These are phyloP conservation scores for Diplodia sapinea DNA, from an alignment of 2,329 filamentous ascomycete genomes.

Conservation along the genomic window DNA sequence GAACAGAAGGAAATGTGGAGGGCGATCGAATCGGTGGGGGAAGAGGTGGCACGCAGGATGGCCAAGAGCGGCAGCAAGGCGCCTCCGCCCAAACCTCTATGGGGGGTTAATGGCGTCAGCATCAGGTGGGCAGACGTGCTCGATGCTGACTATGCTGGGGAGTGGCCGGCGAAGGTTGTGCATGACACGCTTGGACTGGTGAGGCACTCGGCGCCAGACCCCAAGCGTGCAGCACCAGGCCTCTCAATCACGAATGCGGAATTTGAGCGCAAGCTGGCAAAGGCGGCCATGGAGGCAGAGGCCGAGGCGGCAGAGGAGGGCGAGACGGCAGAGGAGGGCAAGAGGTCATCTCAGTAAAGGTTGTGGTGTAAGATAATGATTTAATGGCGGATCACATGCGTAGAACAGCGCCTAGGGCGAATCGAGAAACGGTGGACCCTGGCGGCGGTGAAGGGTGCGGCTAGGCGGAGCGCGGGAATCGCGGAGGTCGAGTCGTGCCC, in stretches of 20 bases:
- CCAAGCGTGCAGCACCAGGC: no score
- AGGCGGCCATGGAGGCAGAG: no score
- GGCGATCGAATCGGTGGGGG: no score
- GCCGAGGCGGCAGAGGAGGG: no score
- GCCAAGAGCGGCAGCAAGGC: no score
- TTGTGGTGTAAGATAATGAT: constrained; percentile 13
- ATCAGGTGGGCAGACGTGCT: constrained; percentile 45
- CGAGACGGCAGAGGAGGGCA: no score
- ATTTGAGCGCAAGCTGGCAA: no score
- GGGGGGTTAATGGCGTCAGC: constrained; percentile 38
- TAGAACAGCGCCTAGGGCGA: background rate
- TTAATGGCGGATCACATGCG: background rate
- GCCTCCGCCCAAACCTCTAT: constrained; percentile 28
- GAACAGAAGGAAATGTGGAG: no score
- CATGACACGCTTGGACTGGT: constrained; percentile 33
- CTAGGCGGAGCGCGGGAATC: constrained; percentile 11
- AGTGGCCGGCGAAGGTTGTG: constrained; percentile 35
- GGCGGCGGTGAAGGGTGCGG: background rate
- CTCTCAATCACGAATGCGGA: no score
- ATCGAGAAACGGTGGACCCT: background rate
- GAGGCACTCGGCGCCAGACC: constrained; percentile 14
- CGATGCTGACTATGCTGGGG: constrained; percentile 40
- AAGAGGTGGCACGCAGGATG: no score
- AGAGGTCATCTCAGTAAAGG: no score
- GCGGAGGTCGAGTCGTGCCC: constrained; percentile 23